Evolutionary conservation across 345 rosid genomes (phyloP).

Genomic region (Salix arbutifolia): DNA sequence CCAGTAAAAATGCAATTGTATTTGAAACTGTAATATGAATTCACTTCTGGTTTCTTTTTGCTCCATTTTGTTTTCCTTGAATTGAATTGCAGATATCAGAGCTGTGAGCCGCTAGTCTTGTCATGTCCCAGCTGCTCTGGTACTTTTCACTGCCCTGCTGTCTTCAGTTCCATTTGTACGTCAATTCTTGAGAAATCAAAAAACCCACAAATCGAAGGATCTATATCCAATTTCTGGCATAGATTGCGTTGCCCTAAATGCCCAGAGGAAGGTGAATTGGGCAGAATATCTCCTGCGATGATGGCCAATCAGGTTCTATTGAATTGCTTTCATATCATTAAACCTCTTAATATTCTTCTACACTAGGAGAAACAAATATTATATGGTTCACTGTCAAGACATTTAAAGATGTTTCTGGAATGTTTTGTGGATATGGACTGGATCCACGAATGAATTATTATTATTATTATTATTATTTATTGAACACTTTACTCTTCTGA

Average conservation of each 20-base stretch:
- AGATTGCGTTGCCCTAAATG: slow-evolving; percentile 70
- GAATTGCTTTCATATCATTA: no score
- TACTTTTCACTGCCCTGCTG: slow-evolving; percentile 65
- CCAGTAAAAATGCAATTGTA: not conserved
- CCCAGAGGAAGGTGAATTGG: slow-evolving; percentile 55
- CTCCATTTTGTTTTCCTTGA: not conserved
- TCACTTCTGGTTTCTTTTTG: not conserved
- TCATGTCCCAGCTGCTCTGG: slow-evolving; percentile 84
- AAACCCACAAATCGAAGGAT: slow-evolving; percentile 40
- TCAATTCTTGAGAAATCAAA: slow-evolving; percentile 31
- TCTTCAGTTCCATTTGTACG: slow-evolving; percentile 50
- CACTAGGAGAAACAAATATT: not conserved
- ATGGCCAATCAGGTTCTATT: slow-evolving; percentile 76
- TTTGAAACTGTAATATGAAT: not conserved
- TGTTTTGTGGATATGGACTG: not conserved
- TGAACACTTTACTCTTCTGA: not conserved
- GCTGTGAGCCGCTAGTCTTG: slow-evolving; percentile 72
- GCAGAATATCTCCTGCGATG: slow-evolving; percentile 68
- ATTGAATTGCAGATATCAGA: slow-evolving; percentile 51
- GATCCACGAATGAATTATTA: no score
- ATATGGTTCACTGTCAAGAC: not conserved
- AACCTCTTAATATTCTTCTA: no score
- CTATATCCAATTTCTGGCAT: slow-evolving; percentile 57
- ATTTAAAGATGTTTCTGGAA: not conserved
- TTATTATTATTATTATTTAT: not conserved